These are phyloP conservation scores for Psidium guajava DNA, from an alignment of 345 rosid genomes.

Conservation along the genomic window DNA sequence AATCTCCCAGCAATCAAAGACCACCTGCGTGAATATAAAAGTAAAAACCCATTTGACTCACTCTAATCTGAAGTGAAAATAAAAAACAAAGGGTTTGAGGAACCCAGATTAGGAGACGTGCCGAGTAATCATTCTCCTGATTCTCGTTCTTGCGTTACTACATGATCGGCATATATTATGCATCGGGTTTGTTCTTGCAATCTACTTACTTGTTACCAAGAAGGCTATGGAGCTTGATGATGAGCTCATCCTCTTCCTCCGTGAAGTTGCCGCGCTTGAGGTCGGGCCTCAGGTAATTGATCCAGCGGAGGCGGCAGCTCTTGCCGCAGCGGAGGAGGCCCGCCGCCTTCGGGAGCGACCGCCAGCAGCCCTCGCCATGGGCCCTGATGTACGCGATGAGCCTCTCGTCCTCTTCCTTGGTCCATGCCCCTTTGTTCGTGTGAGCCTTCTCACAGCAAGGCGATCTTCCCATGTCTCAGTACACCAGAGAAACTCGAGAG, in stretches of 20 bases:
- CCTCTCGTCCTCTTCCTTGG: constrained; percentile 76
- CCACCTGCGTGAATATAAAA: constrained; percentile 31
- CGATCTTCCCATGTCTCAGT: constrained; percentile 55
- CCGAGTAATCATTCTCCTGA: neutral
- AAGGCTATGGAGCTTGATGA: constrained; percentile 66
- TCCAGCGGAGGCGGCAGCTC: constrained; percentile 79
- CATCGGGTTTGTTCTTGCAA: neutral
- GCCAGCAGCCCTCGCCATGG: constrained; percentile 84
- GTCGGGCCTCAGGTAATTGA: constrained; percentile 72
- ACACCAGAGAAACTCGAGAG: neutral
- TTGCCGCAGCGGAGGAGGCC: constrained; percentile 77
- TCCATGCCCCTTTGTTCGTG: constrained; percentile 85
- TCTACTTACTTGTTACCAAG: constrained; percentile 63
- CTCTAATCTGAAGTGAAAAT: neutral
- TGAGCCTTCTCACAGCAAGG: constrained; percentile 84
- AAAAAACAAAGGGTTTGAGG: neutral
- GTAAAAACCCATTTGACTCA: neutral
- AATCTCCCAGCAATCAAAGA: constrained; percentile 73
- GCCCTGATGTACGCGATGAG: constrained; percentile 57
- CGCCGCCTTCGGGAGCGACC: constrained; percentile 75
- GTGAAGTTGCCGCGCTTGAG: constrained; percentile 75
- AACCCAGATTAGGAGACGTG: neutral
- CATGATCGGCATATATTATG: neutral
- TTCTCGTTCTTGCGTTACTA: neutral
- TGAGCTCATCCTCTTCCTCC: constrained; percentile 71